Conservation (phyloP, 23 red algal species). For the Rhodosorus marinus region DNA sequence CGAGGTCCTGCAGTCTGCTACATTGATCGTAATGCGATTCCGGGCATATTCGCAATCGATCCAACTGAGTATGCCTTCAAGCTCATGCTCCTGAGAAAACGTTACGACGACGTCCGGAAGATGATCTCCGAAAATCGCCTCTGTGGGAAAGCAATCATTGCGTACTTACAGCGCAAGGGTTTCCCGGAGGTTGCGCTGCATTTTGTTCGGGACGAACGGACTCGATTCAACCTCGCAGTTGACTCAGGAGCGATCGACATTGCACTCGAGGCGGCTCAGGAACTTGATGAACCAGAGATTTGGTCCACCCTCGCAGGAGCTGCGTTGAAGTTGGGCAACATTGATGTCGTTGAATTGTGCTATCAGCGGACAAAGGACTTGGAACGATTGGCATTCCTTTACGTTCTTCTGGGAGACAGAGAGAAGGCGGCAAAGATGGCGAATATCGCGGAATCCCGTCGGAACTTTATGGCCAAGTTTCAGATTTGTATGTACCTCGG, state of each 20-base stretch:
- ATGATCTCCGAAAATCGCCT: slow-evolving; percentile 76
- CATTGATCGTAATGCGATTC: slow-evolving; percentile 67
- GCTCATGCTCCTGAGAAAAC: slow-evolving; percentile 65
- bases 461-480: slow-evolving; percentile 53
- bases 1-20: slow-evolving; percentile 81
- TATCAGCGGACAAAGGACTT: slow-evolving; percentile 69
- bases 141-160: slow-evolving; percentile 80
- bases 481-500: slow-evolving; percentile 82
- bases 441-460: slow-evolving; percentile 64
- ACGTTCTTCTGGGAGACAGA: slow-evolving; percentile 85
- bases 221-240: slow-evolving; percentile 84
- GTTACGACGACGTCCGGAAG: slow-evolving; percentile 81
- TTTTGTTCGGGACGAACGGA: slow-evolving; percentile 87
- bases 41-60: slow-evolving; percentile 71
- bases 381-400: slow-evolving; percentile 71
- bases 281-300: slow-evolving; percentile 45
- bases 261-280: slow-evolving; percentile 62
- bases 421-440: slow-evolving; percentile 69
- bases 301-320: slow-evolving; percentile 44
- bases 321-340: slow-evolving; percentile 67
- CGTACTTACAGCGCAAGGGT: slow-evolving; percentile 88
- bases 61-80: slow-evolving; percentile 98
- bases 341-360: slow-evolving; percentile 74
- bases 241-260: slow-evolving; percentile 74
- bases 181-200: slow-evolving; percentile 91